Conservation (phyloP, 2,329 filamentous ascomycete genomes). For the Ambrosiella xylebori region DNA sequence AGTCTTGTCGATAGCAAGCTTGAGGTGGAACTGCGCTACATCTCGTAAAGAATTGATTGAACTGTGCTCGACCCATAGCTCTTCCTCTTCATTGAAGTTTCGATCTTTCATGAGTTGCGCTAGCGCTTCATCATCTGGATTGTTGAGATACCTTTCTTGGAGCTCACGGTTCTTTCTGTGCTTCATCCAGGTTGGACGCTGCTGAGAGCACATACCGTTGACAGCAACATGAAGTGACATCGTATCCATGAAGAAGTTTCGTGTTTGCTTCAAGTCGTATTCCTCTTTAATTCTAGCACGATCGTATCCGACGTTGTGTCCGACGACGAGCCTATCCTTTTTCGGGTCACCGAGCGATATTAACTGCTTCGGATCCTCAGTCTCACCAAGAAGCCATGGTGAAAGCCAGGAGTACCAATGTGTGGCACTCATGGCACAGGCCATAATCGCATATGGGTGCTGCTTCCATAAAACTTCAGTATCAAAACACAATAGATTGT, state of each 20-base stretch:
- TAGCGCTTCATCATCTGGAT: constrained; percentile 55
- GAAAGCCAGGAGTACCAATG: constrained; percentile 98
- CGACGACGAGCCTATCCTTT: constrained; percentile 62
- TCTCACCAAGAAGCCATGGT: constrained; percentile 80
- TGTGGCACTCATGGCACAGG: constrained; percentile 73
- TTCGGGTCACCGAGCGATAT: constrained; percentile 70
- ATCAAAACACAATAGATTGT: constrained; percentile 76
- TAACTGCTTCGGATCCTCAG: constrained; percentile 58
- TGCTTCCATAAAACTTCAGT: constrained; percentile 95
- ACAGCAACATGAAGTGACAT: constrained; percentile 97
- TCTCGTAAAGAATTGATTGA: constrained; percentile 90
- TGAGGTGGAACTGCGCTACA: constrained; percentile 90
- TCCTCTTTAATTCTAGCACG: constrained; percentile 77
- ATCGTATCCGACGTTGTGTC: constrained; percentile 93
- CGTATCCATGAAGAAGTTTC: constrained; percentile 81
- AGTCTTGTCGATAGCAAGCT: constrained; percentile 80
- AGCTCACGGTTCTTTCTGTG: constrained; percentile 80
- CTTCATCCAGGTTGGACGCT: constrained; percentile 94
- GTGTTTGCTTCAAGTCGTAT: constrained; percentile 66
- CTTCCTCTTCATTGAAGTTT: constrained; percentile 69
- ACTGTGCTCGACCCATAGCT: constrained; percentile 87
- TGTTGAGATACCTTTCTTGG: constrained; percentile 58
- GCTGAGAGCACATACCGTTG: constrained; percentile 96
- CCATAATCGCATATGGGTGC: constrained; percentile 87
- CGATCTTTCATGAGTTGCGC: constrained; percentile 51